Evolutionary conservation across 306 rosid species (phyloP), one percentile per base, ranked within the genome.

Genomic region (Echinosophora koreensis): DNA sequence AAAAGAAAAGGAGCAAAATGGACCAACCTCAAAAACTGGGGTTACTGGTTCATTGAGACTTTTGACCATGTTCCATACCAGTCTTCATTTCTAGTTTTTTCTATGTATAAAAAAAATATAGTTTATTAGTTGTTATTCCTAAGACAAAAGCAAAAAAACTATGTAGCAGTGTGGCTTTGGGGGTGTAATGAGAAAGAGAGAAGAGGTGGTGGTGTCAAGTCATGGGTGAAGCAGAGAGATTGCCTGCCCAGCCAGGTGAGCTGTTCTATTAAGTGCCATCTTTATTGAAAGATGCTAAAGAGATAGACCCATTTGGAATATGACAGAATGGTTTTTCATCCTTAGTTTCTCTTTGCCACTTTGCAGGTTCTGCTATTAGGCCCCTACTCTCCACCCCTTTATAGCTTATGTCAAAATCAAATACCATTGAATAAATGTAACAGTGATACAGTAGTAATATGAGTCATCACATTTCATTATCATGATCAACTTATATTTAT

Each of bases 211-310:
- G 92, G 51, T 83, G 92, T 89, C 90, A 80, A 85, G 90, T 88
- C 90, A 84, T 81, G 83, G 80, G 86, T 81, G 79, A 77, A 72
- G 69, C 85, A 86, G 81, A 73, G 69, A 35, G 56, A 78, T 83
- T 80, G 61, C 79, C 47, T 59, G 56, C 22, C 60, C 60, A 58
- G 77, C 47, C 80, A 17, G 62, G 84, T 77, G 82, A 85, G 81
- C 80, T 81, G 80, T 82, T 86, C 51, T 73, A 44, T 68, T 68
- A 79, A 64, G 82, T n/a, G 75, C 62, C 57, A 54, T 87, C 89
- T 90, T 90, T 87, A 89, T 87, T 77, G 90, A 82, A 89, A 87
- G 89, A 79, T 79, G 92, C 72, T 86, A 89, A 77, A 84, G 81
- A 82, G 76, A 82, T 47, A 77, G 81, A 81, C 80, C 87, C 86